These are phyloP conservation scores for Saururus chinensis DNA, from an alignment of 164 flowering plant species.

Conservation along the genomic window DNA sequence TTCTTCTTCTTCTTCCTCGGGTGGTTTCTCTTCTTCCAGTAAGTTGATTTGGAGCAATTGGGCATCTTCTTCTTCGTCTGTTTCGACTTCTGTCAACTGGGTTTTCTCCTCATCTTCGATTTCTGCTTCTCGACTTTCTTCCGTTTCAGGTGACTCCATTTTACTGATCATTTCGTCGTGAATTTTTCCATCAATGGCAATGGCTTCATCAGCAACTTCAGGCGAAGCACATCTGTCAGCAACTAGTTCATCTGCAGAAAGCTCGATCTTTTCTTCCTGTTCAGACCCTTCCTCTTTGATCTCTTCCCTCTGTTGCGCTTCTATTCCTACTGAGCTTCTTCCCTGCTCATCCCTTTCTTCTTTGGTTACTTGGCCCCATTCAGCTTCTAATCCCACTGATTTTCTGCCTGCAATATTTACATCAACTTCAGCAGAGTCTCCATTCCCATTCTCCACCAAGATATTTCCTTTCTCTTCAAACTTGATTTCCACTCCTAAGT, in stretches of 20 bases:
- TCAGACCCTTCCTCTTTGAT: constrained; percentile 5
- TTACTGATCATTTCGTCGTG: not conserved
- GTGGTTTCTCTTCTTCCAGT: not conserved
- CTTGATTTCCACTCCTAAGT: constrained; percentile 3
- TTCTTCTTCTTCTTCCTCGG: constrained; percentile 7
- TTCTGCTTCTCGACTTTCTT: constrained; percentile 6
- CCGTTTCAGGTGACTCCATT: not conserved
- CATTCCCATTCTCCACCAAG: constrained; percentile 5
- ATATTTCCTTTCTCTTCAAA: constrained; percentile 9
- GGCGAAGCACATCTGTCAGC: constrained; percentile 1
- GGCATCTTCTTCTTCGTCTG: not conserved
- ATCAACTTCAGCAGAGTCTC: constrained; percentile 2
- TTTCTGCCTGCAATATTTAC: not conserved
- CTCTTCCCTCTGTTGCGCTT: constrained; percentile 8
- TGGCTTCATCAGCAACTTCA: not conserved
- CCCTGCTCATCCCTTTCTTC: not conserved
- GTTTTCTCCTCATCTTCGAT: constrained; percentile 8
- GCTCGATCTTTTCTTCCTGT: constrained; percentile 2
- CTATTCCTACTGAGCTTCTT: not conserved
- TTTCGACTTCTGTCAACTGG: not conserved
- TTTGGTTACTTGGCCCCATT: not conserved
- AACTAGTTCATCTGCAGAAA: constrained; percentile 1
- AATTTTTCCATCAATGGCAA: not conserved
- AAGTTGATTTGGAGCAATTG: constrained; percentile 2
- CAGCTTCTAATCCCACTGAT: not conserved